Percentiles rank a stretch among this genome's conserved stretches.
Evolutionary conservation across 768 basidiomycete species (phyloP).

Genomic region (Hygrocybe punicea): DNA sequence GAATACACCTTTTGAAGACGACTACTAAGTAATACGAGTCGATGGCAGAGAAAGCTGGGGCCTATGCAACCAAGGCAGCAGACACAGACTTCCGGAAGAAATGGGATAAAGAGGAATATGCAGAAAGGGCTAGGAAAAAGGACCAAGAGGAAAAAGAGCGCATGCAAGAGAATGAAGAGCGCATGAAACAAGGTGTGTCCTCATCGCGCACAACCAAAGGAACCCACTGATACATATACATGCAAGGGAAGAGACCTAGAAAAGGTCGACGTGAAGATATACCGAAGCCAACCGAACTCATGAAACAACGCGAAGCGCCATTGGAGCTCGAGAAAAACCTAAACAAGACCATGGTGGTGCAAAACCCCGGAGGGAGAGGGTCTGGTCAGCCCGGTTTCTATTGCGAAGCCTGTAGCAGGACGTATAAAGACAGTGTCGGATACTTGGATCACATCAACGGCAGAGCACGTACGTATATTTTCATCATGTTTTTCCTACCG

Average conservation of each 20-base stretch:
- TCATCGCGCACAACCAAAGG: not conserved
- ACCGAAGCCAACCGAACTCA: constrained; percentile 90
- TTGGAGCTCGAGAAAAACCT: constrained; percentile 94
- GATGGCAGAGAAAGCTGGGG: constrained; percentile 42
- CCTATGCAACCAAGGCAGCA: constrained; percentile 43
- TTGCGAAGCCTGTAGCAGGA: constrained; percentile 88
- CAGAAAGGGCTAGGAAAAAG: constrained; percentile 76
- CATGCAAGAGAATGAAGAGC: constrained; percentile 83
- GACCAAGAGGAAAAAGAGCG: constrained; percentile 77
- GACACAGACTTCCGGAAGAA: constrained; percentile 83
- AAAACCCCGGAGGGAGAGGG: constrained; percentile 75
- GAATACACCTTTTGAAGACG: not conserved
- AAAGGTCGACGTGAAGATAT: constrained; percentile 69
- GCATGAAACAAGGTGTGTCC: constrained; percentile 71
- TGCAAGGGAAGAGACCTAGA: constrained; percentile 76
- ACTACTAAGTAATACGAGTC: not conserved
- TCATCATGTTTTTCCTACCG: not conserved
- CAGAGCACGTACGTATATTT: constrained; percentile 69
- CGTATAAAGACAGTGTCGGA: constrained; percentile 88
- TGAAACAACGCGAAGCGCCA: constrained; percentile 81
- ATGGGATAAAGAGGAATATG: constrained; percentile 94
- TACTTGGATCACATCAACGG: constrained; percentile 97
- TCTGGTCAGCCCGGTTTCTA: constrained; percentile 91
- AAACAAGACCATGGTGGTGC: constrained; percentile 91
- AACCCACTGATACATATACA: not conserved